Evolutionary conservation across 768 basidiomycete species (phyloP).

Genomic region (Tulasnella sp.): DNA sequence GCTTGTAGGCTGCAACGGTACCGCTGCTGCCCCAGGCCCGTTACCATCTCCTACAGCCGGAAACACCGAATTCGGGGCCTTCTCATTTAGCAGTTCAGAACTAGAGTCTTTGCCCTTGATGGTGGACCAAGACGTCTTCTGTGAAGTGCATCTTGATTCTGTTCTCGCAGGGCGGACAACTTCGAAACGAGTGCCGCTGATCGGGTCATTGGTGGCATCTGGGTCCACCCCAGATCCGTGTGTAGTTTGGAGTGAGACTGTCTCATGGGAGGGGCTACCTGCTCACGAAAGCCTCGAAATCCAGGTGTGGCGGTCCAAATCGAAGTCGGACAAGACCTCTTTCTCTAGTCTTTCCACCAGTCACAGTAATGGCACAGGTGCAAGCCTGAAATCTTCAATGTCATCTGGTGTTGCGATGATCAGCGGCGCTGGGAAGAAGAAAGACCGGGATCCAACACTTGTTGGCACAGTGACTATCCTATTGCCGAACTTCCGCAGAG

Average conservation of each 20-base stretch:
- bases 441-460: slow-evolving; percentile 24
- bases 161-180: slow-evolving; percentile 71
- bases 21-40: not conserved
- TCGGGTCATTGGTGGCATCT: not conserved
- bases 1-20: slow-evolving; percentile 17
- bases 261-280: slow-evolving; percentile 62
- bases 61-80: not conserved
- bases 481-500: slow-evolving; percentile 58
- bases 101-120: slow-evolving; percentile 32
- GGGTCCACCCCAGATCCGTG: not conserved
- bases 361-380: not conserved
- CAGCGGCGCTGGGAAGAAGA: slow-evolving; percentile 36
- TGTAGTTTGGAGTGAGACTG: slow-evolving; percentile 76
- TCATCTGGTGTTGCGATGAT: slow-evolving; percentile 4
- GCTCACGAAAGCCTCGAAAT: slow-evolving; percentile 64
- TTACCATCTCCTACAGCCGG: not conserved
- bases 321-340: slow-evolving; percentile 8
- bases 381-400: slow-evolving; percentile 2
- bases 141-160: slow-evolving; percentile 51
- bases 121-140: slow-evolving; percentile 59
- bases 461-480: slow-evolving; percentile 51
- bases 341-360: no score
- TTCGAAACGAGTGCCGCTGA: slow-evolving; percentile 37
- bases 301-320: slow-evolving; percentile 36
- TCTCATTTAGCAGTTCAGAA: not conserved